Percentiles rank a stretch among this genome's conserved stretches.
phyloP scores from a whole-genome alignment of 176 grass and related monocot genomes.

The Lolium rigidum region DNA sequence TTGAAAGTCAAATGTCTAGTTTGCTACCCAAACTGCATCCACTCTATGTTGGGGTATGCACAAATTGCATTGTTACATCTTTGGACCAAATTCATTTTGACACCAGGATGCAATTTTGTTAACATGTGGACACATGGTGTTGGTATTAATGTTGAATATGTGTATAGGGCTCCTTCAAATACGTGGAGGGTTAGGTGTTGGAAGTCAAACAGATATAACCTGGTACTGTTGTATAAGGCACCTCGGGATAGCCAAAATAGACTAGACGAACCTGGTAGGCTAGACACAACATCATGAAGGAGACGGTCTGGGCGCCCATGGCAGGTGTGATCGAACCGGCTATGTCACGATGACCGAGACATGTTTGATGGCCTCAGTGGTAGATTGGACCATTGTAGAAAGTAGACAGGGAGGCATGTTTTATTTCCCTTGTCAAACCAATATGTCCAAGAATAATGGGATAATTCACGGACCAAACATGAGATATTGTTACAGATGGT shows the following conservation, averaged over 20 bases:
- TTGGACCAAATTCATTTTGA: neutral
- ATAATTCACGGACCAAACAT: slow-evolving; percentile 13
- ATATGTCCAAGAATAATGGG: slow-evolving; percentile 6
- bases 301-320: neutral
- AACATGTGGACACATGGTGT: neutral
- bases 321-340: neutral
- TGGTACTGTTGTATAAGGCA: too few species aligned
- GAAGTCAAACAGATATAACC: neutral
- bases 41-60: slow-evolving; percentile 22
- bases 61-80: neutral
- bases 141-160: neutral
- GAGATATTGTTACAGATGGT: slow-evolving; percentile 5
- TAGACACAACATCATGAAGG: too few species aligned
- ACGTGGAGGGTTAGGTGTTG: neutral
- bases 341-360: neutral
- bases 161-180: neutral
- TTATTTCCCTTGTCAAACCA: slow-evolving; percentile 28
- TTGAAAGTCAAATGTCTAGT: slow-evolving; percentile 13
- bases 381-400: neutral
- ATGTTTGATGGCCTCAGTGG: neutral
- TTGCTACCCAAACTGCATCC: slow-evolving; percentile 2
- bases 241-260: too few species aligned
- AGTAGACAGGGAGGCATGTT: neutral
- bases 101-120: slow-evolving; percentile 22
- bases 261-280: too few species aligned